These are phyloP conservation scores for Alternaria ethzedia DNA, from an alignment of 2,329 filamentous ascomycete species.

Conservation along the genomic window DNA sequence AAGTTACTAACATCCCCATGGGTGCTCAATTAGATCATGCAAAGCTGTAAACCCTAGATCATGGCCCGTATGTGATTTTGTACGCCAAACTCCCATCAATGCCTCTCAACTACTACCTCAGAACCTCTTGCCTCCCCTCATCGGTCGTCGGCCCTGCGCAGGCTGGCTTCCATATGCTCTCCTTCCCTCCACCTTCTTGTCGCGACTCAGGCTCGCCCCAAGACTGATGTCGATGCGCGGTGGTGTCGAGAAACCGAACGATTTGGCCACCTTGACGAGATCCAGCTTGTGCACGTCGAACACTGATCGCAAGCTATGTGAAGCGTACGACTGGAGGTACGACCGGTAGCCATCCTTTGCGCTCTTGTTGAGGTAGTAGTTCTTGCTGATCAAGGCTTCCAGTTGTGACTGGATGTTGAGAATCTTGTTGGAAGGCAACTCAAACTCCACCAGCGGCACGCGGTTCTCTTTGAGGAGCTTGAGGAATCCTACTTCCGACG, in stretches of 20 bases:
- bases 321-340: conserved; percentile 94
- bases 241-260: conserved; percentile 79
- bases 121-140: conserved; percentile 53
- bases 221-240: conserved; percentile 81
- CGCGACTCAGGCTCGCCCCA: conserved; percentile 76
- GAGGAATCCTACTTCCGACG: conserved; percentile 89
- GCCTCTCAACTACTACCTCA: conserved; percentile 13
- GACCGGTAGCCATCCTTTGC: conserved; percentile 79
- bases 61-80: conserved; percentile 4
- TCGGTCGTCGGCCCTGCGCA: conserved; percentile 60
- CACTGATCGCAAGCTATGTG: conserved; percentile 80
- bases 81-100: conserved; percentile 21
- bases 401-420: conserved; percentile 50
- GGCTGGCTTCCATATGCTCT: conserved; percentile 81
- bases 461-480: conserved; percentile 88
- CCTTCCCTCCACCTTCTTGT: conserved; percentile 69
- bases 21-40: conserved; percentile 1
- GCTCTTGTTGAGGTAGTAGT: conserved; percentile 95
- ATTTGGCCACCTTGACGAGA: conserved; percentile 81
- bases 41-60: neutral
- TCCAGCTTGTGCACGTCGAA: conserved; percentile 86
- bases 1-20: neutral
- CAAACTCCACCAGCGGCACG: conserved; percentile 94
- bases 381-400: conserved; percentile 56
- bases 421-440: conserved; percentile 91